phyloP scores from a whole-genome alignment of 2,329 filamentous ascomycete species.

The Fusarium heterosporum region DNA sequence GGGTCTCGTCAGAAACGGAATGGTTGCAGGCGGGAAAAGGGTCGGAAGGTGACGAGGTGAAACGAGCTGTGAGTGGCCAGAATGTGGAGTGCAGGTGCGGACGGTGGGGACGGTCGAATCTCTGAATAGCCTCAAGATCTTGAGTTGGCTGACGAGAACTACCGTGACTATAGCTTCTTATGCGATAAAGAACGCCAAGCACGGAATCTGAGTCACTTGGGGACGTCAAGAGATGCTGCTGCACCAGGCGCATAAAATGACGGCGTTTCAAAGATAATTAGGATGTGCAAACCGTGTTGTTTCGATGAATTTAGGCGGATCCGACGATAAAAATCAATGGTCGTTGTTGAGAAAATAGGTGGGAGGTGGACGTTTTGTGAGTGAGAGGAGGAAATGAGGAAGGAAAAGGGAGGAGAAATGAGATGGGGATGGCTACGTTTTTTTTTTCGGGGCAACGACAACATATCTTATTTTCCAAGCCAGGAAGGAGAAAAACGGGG shows the following conservation, averaged over 20 bases:
- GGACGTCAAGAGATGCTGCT: constrained; percentile 47
- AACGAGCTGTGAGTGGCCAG: constrained; percentile 46
- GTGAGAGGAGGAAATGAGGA: constrained; percentile 37
- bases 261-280: constrained; percentile 53
- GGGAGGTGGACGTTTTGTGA: constrained; percentile 45
- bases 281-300: constrained; percentile 50
- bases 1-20: constrained; percentile 40
- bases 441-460: constrained; percentile 57
- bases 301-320: constrained; percentile 57
- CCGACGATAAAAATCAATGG: constrained; percentile 47
- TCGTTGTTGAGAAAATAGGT: constrained; percentile 53
- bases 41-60: constrained; percentile 39
- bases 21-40: constrained; percentile 41
- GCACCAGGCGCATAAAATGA: constrained; percentile 51
- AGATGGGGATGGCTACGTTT: constrained; percentile 65
- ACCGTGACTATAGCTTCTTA: constrained; percentile 12
- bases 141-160: constrained; percentile 37
- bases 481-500: constrained; percentile 62
- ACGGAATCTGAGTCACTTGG: constrained; percentile 43
- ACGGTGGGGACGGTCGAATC: constrained; percentile 42
- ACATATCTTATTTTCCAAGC: constrained; percentile 58
- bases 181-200: constrained; percentile 38
- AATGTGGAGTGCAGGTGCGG: constrained; percentile 36
- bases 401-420: constrained; percentile 45
- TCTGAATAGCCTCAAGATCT: constrained; percentile 58